Percentiles rank a stretch among this genome's conserved stretches.
phyloP scores from a whole-genome alignment of 169 alveolate genomes.

The Blepharisma undulans region DNA sequence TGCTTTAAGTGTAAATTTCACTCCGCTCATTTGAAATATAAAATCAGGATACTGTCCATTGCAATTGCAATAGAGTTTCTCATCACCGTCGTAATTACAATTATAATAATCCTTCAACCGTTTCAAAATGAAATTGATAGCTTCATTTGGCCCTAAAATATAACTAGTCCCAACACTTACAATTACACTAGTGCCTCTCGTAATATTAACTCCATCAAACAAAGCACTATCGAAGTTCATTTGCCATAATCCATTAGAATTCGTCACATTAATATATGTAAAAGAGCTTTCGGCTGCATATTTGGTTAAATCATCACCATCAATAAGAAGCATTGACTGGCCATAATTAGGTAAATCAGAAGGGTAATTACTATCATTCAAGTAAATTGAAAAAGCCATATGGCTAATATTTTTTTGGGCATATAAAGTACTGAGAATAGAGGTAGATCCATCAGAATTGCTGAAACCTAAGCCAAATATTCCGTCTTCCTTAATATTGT shows the following conservation, averaged over 20 bases:
- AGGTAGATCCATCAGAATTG: neutral
- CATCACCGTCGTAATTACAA: neutral
- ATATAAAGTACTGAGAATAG: neutral
- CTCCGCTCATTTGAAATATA: neutral
- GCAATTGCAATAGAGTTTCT: neutral
- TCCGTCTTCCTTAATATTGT: neutral
- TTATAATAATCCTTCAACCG: neutral
- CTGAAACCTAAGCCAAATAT: neutral
- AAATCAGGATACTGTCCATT: neutral
- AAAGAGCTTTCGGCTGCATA: neutral
- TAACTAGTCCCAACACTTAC: neutral
- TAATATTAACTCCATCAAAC: neutral
- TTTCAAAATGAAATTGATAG: no score
- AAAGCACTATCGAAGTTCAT: neutral
- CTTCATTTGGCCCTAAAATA: neutral
- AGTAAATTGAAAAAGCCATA: neutral
- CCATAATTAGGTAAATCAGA: neutral
- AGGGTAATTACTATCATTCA: neutral
- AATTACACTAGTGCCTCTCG: neutral
- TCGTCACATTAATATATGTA: neutral
- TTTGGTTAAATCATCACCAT: neutral
- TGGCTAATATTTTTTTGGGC: neutral
- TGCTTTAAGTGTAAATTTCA: neutral
- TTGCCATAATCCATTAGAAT: neutral
- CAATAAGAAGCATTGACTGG: neutral